phyloP scores from a whole-genome alignment of 768 basidiomycete genomes.

The Exidia glandulosa region DNA sequence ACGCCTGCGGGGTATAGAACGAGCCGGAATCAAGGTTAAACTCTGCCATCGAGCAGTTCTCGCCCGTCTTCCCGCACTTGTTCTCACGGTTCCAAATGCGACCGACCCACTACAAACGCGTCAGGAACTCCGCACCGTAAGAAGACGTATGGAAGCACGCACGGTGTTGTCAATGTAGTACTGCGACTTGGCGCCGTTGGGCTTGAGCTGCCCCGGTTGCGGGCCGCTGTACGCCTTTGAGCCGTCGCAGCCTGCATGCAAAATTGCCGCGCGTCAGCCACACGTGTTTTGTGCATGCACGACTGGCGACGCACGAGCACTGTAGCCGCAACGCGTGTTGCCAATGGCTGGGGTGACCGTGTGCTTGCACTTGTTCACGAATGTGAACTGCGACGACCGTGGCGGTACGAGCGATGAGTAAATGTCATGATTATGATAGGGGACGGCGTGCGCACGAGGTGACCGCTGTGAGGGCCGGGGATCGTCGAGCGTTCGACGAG shows the following conservation, averaged over 20 bases:
- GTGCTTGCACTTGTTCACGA: slow-evolving; percentile 24
- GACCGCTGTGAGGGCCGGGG: not conserved
- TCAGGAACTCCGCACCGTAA: slow-evolving; percentile 4
- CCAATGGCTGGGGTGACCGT: slow-evolving; percentile 25
- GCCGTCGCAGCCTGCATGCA: slow-evolving; percentile 2
- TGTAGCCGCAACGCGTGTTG: slow-evolving; percentile 30
- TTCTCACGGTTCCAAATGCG: slow-evolving; percentile 27
- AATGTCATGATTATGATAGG: not conserved
- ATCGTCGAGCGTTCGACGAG: not conserved
- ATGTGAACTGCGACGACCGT: slow-evolving; percentile 12
- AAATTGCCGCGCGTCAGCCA: not conserved
- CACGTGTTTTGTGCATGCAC: not conserved
- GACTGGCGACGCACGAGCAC: slow-evolving; percentile 17
- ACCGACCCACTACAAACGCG: slow-evolving; percentile 31
- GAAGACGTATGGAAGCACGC: not conserved
- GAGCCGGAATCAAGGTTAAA: slow-evolving; percentile 23
- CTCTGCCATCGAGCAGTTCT: slow-evolving; percentile 28
- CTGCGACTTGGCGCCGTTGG: slow-evolving; percentile 9
- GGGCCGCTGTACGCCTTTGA: slow-evolving; percentile 20
- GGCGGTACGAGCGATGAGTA: not conserved
- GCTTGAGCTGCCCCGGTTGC: slow-evolving; percentile 21
- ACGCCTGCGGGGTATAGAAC: slow-evolving; percentile 20
- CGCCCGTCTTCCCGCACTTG: slow-evolving; percentile 29
- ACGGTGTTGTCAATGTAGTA: not conserved
- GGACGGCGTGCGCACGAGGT: not conserved